Conservation (phyloP, 1,284 basidiomycete species). For the Moesziomyces aphidis region DNA sequence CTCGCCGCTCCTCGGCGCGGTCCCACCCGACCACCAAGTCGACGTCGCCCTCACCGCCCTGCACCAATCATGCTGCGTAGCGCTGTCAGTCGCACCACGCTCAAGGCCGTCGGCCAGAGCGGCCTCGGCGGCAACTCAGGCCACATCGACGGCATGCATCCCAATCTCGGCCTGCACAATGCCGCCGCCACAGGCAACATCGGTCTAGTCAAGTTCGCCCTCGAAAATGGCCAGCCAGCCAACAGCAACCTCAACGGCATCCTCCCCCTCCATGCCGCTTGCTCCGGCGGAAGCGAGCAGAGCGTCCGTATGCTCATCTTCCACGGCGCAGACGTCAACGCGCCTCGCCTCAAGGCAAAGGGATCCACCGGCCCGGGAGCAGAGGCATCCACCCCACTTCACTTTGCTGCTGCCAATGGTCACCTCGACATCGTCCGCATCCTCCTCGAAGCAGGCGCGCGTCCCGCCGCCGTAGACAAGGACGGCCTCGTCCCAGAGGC, state of each 20-base stretch:
- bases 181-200: conserved; percentile 62
- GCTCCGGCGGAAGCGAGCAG: conserved; percentile 57
- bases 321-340: conserved; percentile 63
- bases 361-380: conserved; percentile 47
- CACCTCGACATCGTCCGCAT: conserved; percentile 57
- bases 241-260: conserved; percentile 61
- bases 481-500: conserved; percentile 54
- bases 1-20: not conserved
- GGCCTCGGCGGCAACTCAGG: conserved; percentile 27
- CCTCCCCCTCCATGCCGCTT: conserved; percentile 62
- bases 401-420: conserved; percentile 66
- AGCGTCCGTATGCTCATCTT: conserved; percentile 55
- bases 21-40: not conserved
- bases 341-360: conserved; percentile 42
- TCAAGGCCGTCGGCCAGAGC: conserved; percentile 44
- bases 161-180: conserved; percentile 60
- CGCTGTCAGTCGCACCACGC: conserved; percentile 42
- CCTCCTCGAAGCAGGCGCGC: conserved; percentile 60
- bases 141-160: conserved; percentile 33
- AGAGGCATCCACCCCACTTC: conserved; percentile 62
- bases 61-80: conserved; percentile 28
- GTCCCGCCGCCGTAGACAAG: conserved; percentile 52
- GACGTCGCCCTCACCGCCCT: not conserved
- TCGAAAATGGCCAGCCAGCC: conserved; percentile 62
- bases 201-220: conserved; percentile 62